Evolutionary conservation across 2,329 filamentous ascomycete genomes (phyloP).

Genomic region (Monosporascus ibericus): DNA sequence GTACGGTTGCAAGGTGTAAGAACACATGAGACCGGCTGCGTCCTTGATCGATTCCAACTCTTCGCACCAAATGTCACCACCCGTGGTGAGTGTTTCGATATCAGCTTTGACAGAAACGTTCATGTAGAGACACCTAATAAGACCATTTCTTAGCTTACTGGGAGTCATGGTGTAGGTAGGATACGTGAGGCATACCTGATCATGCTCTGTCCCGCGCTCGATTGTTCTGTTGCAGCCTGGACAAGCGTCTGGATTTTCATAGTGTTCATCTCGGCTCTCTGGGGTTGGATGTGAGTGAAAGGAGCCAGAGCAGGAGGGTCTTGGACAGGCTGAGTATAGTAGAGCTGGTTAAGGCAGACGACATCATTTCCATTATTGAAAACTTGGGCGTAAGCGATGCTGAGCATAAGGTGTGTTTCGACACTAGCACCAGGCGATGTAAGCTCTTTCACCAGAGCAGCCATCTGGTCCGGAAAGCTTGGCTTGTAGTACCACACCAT

Average conservation of each 20-base stretch:
- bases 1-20: constrained; percentile 3
- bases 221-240: constrained; percentile 1
- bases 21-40: constrained; percentile 1
- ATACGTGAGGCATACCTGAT: constrained; percentile 1
- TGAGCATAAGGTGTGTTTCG: constrained; percentile 6
- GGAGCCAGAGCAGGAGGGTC: constrained; percentile 2
- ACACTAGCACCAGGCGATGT: neutral
- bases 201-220: constrained; percentile 1
- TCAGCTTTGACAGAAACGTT: constrained; percentile 2
- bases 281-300: constrained; percentile 1
- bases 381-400: constrained; percentile 2
- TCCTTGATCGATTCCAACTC: constrained; percentile 2
- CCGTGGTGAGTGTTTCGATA: neutral
- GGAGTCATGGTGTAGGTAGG: neutral
- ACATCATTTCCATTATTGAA: constrained; percentile 2
- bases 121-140: constrained; percentile 3
- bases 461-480: constrained; percentile 4
- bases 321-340: constrained; percentile 2
- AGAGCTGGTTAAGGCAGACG: constrained; percentile 4
- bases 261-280: constrained; percentile 1
- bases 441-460: constrained; percentile 4
- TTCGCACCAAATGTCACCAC: constrained; percentile 3
- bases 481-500: constrained; percentile 4
- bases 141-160: neutral
- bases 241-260: constrained; percentile 3